Base-by-base conservation (phyloP, 2,329 filamentous ascomycete genomes). In the Bipolaris sorokiniana region DNA sequence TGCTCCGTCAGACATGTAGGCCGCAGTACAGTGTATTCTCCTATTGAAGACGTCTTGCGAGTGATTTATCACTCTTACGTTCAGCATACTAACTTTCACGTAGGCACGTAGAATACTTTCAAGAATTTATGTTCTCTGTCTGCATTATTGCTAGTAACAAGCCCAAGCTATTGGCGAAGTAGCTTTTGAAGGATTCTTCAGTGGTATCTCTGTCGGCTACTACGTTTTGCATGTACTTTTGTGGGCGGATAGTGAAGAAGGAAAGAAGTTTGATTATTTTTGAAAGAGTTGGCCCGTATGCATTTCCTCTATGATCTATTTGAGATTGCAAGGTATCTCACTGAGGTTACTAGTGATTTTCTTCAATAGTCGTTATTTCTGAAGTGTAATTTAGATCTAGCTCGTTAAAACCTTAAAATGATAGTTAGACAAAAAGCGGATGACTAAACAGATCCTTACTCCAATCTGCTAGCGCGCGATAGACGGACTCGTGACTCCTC, bases 401-500 rank as follows among this genome's bases (percentile, higher is more conserved):
- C 10, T 31, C 11, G 28, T 31, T 3, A 13, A 3, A 13, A 31
- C 3, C 28, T 13, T 11, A 5, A 31, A 31, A 31, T 4, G 9
- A 31, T 31, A 31, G 9, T 11, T 31, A 31, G 10, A 31, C 28
- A 31, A 31, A 31, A 31, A 31, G 10, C 10, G 28, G 28, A 31
- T 31, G 28, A 31, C 28, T 31, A 31, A 31, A 34, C 44, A 51
- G 41, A 36, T 36, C 48, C 48, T 41, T 33, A 31, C 57, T 28
- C 34, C 46, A 41, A 11, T n/a, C 36, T 45, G 46, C 20, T 28
- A 34, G 58, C 28, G 28, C 26, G 11, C 28, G 28, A 37, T 10
- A 16, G 15, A 37, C 34, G n/a, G n/a, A 37, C 48, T 47, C 51
- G 54, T 62, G 63, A 65, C 63, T 62, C 56, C 54, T 53, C 31